These are phyloP conservation scores for Acanthamoeba culbertsoni DNA, from an alignment of 208 protist genomes.

Conservation along the genomic window DNA sequence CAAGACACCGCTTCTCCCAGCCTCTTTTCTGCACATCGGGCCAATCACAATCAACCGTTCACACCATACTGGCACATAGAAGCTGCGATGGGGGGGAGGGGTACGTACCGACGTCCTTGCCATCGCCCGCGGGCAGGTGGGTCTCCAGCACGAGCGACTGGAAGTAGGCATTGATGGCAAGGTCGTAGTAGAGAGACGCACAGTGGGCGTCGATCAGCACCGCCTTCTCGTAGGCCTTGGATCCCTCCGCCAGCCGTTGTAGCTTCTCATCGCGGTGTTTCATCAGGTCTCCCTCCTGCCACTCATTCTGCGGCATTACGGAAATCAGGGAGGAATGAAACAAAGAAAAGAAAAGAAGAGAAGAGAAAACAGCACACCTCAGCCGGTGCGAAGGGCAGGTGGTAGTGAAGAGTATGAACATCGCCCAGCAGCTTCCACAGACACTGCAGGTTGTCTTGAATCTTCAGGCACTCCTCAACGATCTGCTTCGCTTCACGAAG, in stretches of 20 bases:
- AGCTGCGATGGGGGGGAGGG: background rate
- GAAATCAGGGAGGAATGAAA: background rate
- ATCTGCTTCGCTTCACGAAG: background rate
- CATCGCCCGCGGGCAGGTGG: background rate
- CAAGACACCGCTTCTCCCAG: background rate
- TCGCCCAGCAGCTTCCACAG: slow-evolving; percentile 12
- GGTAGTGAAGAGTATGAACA: background rate
- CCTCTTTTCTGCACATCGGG: background rate
- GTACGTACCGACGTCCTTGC: background rate
- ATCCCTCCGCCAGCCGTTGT: background rate
- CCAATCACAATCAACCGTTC: no score
- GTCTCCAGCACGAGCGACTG: background rate
- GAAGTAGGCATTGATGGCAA: slow-evolving; percentile 13
- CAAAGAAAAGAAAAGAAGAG: background rate
- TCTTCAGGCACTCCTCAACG: background rate
- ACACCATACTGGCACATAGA: no score
- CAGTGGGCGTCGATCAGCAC: background rate
- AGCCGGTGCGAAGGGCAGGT: background rate
- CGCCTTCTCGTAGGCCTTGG: slow-evolving; percentile 13
- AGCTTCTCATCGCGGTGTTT: background rate
- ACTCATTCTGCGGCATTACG: background rate
- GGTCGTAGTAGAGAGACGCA: slow-evolving; percentile 18
- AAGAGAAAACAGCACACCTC: background rate
- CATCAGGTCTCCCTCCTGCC: background rate
- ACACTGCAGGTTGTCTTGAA: slow-evolving; percentile 25